A percentile compares a stretch with the other conserved stretches of the same genome.
phyloP scores from a whole-genome alignment of 371 early-diverging fungal species.

The Circinella umbellata region DNA sequence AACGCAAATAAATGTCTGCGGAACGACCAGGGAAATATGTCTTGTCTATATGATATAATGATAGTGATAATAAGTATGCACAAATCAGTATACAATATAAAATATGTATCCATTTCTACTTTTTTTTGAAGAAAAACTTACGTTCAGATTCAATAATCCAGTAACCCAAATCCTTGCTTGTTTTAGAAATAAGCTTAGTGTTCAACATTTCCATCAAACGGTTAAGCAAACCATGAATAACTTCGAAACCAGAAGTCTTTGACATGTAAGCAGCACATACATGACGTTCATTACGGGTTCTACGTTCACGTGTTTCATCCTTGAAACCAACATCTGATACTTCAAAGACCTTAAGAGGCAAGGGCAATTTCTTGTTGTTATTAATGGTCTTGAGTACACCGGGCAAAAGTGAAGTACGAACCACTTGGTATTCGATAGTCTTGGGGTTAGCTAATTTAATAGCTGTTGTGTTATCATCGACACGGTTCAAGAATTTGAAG shows the following conservation, averaged over 20 bases:
- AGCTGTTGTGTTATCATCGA: constrained; percentile 79
- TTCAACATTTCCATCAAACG: constrained; percentile 88
- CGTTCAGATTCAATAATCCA: constrained; percentile 82
- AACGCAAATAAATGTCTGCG: constrained; percentile 82
- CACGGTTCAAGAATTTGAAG: constrained; percentile 84
- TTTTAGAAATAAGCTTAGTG: constrained; percentile 51
- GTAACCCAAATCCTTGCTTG: constrained; percentile 65
- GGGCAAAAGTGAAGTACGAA: constrained; percentile 94
- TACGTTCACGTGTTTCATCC: constrained; percentile 78
- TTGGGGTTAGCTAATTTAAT: constrained; percentile 96
- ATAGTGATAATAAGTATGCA: not conserved
- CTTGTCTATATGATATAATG: constrained; percentile 48
- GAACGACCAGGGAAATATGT: constrained; percentile 94
- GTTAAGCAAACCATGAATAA: constrained; percentile 92
- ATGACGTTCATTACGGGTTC: constrained; percentile 92
- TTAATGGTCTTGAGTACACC: constrained; percentile 96
- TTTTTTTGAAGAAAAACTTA: constrained; percentile 28
- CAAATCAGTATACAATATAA: not conserved
- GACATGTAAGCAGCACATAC: constrained; percentile 90
- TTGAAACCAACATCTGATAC: constrained; percentile 96
- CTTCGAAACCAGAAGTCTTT: constrained; percentile 93
- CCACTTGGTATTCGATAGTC: constrained; percentile 95
- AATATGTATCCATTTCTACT: not conserved
- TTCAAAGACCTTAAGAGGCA: constrained; percentile 98
- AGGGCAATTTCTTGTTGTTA: constrained; percentile 89